These are phyloP conservation scores for Zea mays DNA, from an alignment of 176 grass and related monocot species.

Conservation along the genomic window DNA sequence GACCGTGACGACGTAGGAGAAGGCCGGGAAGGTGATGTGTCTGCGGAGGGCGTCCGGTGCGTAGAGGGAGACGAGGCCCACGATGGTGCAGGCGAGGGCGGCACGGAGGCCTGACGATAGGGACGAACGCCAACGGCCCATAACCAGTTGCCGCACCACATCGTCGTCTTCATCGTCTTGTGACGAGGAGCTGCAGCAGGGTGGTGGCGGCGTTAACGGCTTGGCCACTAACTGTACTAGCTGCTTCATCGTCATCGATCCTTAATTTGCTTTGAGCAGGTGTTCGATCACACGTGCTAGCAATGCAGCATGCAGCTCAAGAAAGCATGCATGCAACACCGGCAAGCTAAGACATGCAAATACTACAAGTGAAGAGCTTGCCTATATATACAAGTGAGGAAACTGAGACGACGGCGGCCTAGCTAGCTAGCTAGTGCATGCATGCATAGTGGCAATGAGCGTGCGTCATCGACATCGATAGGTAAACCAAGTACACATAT, in stretches of 20 bases:
- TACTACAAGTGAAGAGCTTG: no score
- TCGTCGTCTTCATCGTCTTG: background rate
- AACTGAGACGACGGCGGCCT: background rate
- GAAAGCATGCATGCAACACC: no score
- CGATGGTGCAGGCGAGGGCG: conserved; percentile 62
- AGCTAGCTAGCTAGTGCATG: background rate
- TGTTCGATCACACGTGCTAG: no score
- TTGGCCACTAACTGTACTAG: background rate
- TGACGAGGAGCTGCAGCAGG: no score
- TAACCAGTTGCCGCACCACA: background rate
- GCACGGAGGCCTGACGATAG: conserved; percentile 55
- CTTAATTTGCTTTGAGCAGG: no score
- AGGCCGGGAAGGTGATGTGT: conserved; percentile 69
- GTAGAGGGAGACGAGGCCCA: conserved; percentile 59
- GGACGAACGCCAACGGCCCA: conserved; percentile 39
- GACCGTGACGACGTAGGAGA: conserved; percentile 70
- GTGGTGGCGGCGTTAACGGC: background rate
- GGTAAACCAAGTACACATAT: background rate
- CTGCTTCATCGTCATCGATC: background rate
- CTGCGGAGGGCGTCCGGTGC: conserved; percentile 30
- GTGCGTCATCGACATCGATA: background rate
- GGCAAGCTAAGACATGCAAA: no score
- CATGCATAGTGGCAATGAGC: background rate
- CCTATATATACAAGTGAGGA: no score
- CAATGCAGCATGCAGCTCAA: no score